Base-by-base conservation (phyloP, 192 early-diverging fungal species). In the Backusella liffmaniae region DNA sequence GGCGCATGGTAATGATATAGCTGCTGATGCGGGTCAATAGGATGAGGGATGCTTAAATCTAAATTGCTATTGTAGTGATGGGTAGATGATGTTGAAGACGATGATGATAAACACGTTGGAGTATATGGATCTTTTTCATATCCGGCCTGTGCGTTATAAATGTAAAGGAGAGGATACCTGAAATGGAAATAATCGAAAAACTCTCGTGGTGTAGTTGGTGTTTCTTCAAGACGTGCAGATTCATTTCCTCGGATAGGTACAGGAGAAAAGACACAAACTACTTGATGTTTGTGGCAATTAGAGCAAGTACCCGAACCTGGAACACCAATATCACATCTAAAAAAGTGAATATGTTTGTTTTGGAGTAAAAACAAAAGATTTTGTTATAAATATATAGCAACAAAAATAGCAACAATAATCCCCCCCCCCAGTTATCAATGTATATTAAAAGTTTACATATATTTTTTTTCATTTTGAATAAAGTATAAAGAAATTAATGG, bases 221-320 rank as follows among this genome's bases (percentile, higher is more conserved):
- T 39, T 23, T 72, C 56, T 42, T 62, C 49, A 73, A 36, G 21
- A 13, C 49, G 32, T 7, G 23, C n/a, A 53, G n/a, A 16, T 34
- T 56, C 32, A 59, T 76, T 67, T 71, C 30, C 37, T 15, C 67
- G 70, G 75, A 37, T 16, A 42, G 62, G 26, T 35, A 59, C 36
- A 76, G 74, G 62, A 26, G 73, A 62, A 76, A 77, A 77, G 46
- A 53, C 53, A 36, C 76, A 77, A 16, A 46, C 35, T 26, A 44
- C 72, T 30, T 77, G 70, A 53, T 77, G 70, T 41, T 67, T 80
- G 71, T 73, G 74, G 37, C 79, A 80, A 41, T 73, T 76, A 4
- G 79, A 80, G 46, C 79, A 80, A 41, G 79, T 67, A 30, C 73
- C 73, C 15, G 74, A 71, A 34, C 70, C 70, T 30, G 79, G 79